phyloP scores from a whole-genome alignment of 495 filamentous ascomycete genomes.

The Daldinia decipiens region DNA sequence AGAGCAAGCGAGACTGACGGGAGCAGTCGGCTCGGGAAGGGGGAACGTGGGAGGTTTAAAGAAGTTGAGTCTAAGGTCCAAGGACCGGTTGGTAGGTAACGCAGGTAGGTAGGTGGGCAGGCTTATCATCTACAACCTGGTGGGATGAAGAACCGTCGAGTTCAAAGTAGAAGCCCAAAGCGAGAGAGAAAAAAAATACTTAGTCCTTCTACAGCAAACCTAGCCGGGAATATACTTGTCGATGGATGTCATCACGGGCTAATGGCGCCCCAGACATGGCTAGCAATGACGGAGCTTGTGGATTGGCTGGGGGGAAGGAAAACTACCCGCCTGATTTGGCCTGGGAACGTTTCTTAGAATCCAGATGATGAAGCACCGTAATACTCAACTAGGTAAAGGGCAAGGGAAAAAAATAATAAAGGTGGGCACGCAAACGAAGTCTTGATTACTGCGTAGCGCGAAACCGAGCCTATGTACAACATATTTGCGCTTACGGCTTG shows the following conservation, averaged over 20 bases:
- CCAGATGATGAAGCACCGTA: constrained; percentile 43
- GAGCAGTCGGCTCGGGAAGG: constrained; percentile 36
- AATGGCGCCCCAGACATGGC: constrained; percentile 44
- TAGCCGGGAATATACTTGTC: constrained; percentile 47
- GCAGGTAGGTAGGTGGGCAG: constrained; percentile 28
- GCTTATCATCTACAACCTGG: constrained; percentile 42
- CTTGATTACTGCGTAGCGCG: constrained; percentile 37
- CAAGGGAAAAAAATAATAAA: constrained; percentile 31
- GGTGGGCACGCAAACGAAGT: constrained; percentile 44
- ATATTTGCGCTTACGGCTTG: constrained; percentile 42
- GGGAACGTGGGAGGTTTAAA: constrained; percentile 46
- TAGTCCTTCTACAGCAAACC: constrained; percentile 46
- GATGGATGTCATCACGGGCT: constrained; percentile 48
- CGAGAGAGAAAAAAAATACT: constrained; percentile 33
- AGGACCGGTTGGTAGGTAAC: constrained; percentile 32
- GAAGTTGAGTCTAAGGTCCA: constrained; percentile 19
- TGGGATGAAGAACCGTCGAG: constrained; percentile 35
- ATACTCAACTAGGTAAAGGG: constrained; percentile 48
- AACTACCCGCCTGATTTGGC: constrained; percentile 43
- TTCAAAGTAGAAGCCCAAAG: constrained; percentile 43
- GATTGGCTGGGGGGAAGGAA: constrained; percentile 39
- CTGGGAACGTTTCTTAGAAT: constrained; percentile 34
- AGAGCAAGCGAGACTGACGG: constrained; percentile 28
- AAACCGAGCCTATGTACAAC: constrained; percentile 38
- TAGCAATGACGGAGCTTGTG: constrained; percentile 44